Evolutionary conservation across 352 stramenopile genomes (phyloP).

Genomic region (Phytophthora pisi): DNA sequence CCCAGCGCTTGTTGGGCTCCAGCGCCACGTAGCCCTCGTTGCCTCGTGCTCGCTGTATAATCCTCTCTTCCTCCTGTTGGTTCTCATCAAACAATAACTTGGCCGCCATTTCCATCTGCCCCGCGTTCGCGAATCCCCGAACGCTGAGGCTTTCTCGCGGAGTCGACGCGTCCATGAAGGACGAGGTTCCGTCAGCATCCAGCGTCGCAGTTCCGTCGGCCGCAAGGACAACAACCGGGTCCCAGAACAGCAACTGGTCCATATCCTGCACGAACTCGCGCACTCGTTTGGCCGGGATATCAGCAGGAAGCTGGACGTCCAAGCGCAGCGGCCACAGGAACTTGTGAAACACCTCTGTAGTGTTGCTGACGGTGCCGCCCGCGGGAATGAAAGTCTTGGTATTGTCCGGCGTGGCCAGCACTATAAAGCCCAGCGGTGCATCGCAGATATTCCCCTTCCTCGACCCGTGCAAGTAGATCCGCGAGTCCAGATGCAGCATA

Average conservation of each 20-base stretch:
- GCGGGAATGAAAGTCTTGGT: slow-evolving; percentile 75
- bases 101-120: slow-evolving; percentile 18
- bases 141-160: slow-evolving; percentile 21
- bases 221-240: slow-evolving; percentile 35
- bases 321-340: slow-evolving; percentile 62
- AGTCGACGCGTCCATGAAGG: slow-evolving; percentile 37
- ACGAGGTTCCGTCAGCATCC: slow-evolving; percentile 27
- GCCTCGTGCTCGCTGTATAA: slow-evolving; percentile 55
- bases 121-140: slow-evolving; percentile 9
- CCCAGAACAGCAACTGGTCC: slow-evolving; percentile 58
- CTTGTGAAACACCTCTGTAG: slow-evolving; percentile 57
- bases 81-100: slow-evolving; percentile 58
- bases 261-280: slow-evolving; percentile 71
- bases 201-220: slow-evolving; percentile 30
- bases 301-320: slow-evolving; percentile 49
- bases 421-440: slow-evolving; percentile 69
- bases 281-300: slow-evolving; percentile 39
- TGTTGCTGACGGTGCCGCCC: slow-evolving; percentile 53
- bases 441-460: slow-evolving; percentile 58
- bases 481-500: slow-evolving; percentile 65
- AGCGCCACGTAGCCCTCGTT: slow-evolving; percentile 61
- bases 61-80: slow-evolving; percentile 50
- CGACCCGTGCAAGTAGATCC: slow-evolving; percentile 49
- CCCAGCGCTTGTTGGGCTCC: slow-evolving; percentile 50
- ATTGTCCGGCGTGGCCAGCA: slow-evolving; percentile 59